These are phyloP conservation scores for Trypanosoma mega DNA, from an alignment of 208 protist species.

Conservation along the genomic window DNA sequence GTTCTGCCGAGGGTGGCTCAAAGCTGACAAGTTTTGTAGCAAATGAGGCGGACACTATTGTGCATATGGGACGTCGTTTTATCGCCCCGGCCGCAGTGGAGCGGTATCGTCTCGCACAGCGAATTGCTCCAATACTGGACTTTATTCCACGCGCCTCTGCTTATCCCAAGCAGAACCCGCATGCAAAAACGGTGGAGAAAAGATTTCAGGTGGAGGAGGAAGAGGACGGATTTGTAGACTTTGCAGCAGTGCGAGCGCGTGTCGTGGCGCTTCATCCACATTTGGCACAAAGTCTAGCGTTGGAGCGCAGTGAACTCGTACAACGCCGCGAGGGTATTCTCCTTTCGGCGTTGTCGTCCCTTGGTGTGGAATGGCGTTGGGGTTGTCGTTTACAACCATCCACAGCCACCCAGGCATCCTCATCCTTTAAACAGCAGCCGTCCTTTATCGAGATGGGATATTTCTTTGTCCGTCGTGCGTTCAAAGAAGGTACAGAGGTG, in stretches of 20 bases:
- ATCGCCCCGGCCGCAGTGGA: conserved; percentile 26
- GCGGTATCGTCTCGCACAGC: conserved; percentile 21
- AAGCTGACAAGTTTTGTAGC: not conserved
- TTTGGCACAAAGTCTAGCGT: conserved; percentile 9
- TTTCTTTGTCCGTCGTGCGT: not conserved
- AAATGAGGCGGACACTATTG: conserved; percentile 16
- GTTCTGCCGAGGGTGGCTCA: not conserved
- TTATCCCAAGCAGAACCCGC: not conserved
- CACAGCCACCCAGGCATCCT: not conserved
- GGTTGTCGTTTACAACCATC: conserved; percentile 6
- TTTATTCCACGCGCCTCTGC: conserved; percentile 13
- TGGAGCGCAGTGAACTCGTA: conserved; percentile 5
- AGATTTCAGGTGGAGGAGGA: not conserved
- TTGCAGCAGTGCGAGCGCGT: conserved; percentile 16
- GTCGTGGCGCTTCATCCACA: conserved; percentile 10
- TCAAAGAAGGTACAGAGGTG: too few species aligned
- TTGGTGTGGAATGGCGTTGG: conserved; percentile 26
- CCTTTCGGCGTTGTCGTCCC: conserved; percentile 7
- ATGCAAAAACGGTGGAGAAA: not conserved
- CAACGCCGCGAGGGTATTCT: conserved; percentile 5
- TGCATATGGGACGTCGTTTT: conserved; percentile 28
- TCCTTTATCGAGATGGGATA: not conserved
- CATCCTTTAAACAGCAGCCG: not conserved
- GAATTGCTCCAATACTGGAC: conserved; percentile 15
- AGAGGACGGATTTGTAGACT: conserved; percentile 25